These are phyloP conservation scores for Pseudotsuga menziesii DNA, from an alignment of 75 land plant genomes.

Conservation along the genomic window DNA sequence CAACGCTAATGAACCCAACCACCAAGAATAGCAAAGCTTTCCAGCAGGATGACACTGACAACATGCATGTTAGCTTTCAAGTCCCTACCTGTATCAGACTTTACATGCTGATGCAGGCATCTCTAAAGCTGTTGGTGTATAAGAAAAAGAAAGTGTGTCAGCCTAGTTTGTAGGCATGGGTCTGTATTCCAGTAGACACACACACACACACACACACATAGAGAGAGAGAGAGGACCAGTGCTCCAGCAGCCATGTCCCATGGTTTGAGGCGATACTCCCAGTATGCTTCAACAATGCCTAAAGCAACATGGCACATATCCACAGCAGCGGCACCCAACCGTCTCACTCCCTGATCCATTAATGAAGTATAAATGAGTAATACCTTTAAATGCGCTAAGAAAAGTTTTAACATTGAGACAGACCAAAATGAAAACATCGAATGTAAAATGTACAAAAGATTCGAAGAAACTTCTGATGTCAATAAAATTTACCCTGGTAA, in stretches of 20 bases:
- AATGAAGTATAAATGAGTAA: not conserved
- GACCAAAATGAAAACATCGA: not conserved
- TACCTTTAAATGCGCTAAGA: not conserved
- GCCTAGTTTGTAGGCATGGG: no score
- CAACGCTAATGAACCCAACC: not conserved
- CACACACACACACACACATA: not conserved
- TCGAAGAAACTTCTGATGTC: constrained; percentile 3
- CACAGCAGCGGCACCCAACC: constrained; percentile 94
- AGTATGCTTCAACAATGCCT: constrained; percentile 91
- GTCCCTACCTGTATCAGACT: no score
- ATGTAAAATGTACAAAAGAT: not conserved
- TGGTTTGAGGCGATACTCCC: constrained; percentile 98
- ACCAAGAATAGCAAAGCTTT: not conserved
- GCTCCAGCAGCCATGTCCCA: constrained; percentile 99
- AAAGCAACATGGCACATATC: constrained; percentile 99
- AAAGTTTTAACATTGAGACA: not conserved
- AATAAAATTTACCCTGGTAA: constrained; percentile 72
- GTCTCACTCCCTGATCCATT: constrained; percentile 76
- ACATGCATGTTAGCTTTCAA: no score
- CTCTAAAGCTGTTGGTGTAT: no score
- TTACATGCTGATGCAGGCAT: no score
- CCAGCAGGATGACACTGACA: no score
- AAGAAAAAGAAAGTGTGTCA: no score
- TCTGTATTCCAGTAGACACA: no score
- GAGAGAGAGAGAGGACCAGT: constrained; percentile 51